Percentiles rank a stretch among this genome's conserved stretches.
phyloP scores from a whole-genome alignment of 768 basidiomycete species.

The Kwoniella bestiolae region DNA sequence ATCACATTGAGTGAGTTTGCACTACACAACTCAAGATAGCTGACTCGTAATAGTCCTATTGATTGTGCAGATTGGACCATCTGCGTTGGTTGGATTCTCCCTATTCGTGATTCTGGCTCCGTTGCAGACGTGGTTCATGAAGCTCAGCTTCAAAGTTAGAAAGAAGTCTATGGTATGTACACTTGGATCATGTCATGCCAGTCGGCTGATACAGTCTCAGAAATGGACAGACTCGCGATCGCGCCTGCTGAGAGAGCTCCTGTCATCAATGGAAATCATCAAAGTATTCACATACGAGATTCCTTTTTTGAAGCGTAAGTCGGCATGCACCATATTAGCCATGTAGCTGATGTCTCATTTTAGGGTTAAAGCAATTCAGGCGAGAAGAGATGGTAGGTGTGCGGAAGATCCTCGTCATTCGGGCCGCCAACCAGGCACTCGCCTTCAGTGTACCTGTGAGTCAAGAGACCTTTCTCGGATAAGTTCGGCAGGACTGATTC shows the following conservation, averaged over 20 bases:
- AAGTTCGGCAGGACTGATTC: too few species aligned
- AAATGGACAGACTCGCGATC: slow-evolving; percentile 69
- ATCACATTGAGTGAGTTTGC: slow-evolving; percentile 64
- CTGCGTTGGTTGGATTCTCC: slow-evolving; percentile 72
- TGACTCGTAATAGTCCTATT: slow-evolving; percentile 13
- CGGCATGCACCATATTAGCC: not conserved
- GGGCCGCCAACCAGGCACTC: slow-evolving; percentile 66
- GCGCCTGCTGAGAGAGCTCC: slow-evolving; percentile 68
- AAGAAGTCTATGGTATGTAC: slow-evolving; percentile 61
- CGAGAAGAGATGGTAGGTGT: slow-evolving; percentile 66
- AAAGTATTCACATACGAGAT: slow-evolving; percentile 77
- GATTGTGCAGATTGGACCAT: slow-evolving; percentile 64
- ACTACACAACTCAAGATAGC: not conserved
- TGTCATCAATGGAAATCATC: slow-evolving; percentile 72
- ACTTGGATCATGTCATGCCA: not conserved
- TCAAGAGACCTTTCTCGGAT: slow-evolving; percentile 62
- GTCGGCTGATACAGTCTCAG: slow-evolving; percentile 33
- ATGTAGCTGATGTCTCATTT: slow-evolving; percentile 1
- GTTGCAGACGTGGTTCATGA: slow-evolving; percentile 69
- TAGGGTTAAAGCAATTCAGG: slow-evolving; percentile 66
- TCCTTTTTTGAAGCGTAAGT: slow-evolving; percentile 69
- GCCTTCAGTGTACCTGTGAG: slow-evolving; percentile 32
- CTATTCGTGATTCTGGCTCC: slow-evolving; percentile 69
- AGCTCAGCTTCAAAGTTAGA: slow-evolving; percentile 64
- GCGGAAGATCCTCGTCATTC: slow-evolving; percentile 65